A percentile compares a stretch with the other conserved stretches of the same genome.
phyloP scores from a whole-genome alignment of 192 early-diverging fungal genomes.

The Podila verticillata region DNA sequence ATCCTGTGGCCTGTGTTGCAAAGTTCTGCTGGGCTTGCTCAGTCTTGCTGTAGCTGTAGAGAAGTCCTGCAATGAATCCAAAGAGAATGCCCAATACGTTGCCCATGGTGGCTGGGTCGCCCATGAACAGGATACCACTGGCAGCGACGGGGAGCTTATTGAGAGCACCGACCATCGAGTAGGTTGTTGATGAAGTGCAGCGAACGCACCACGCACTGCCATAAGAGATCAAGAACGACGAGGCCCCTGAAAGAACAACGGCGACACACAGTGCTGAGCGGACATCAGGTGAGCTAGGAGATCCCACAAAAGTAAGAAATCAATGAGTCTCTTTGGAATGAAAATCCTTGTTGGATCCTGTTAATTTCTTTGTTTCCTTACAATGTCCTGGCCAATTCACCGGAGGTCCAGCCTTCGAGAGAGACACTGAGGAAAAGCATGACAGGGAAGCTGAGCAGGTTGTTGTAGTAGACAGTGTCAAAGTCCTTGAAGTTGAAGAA shows the following conservation, averaged over 20 bases:
- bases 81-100: constrained; percentile 88
- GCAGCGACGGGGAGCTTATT: constrained; percentile 98
- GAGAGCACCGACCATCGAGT: constrained; percentile 98
- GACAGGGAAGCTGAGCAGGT: constrained; percentile 87
- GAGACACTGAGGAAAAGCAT: constrained; percentile 73
- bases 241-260: constrained; percentile 81
- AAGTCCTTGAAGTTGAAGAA: constrained; percentile 95
- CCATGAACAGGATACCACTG: constrained; percentile 95
- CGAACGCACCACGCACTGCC: constrained; percentile 84
- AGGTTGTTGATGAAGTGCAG: constrained; percentile 81
- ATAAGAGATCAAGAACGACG: constrained; percentile 93
- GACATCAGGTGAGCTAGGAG: constrained; percentile 51
- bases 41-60: constrained; percentile 81
- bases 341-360: constrained; percentile 5
- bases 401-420: constrained; percentile 74
- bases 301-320: not conserved
- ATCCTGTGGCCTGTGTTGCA: constrained; percentile 18
- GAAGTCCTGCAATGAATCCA: constrained; percentile 80
- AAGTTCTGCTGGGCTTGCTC: constrained; percentile 54
- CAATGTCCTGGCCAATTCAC: constrained; percentile 68
- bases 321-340: not conserved
- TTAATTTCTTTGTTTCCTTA: constrained; percentile 41
- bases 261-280: constrained; percentile 67
- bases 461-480: constrained; percentile 99
- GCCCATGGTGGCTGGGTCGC: constrained; percentile 83